Conservation (phyloP, 2,329 filamentous ascomycete species). For the Sclerotinia subarctica region DNA sequence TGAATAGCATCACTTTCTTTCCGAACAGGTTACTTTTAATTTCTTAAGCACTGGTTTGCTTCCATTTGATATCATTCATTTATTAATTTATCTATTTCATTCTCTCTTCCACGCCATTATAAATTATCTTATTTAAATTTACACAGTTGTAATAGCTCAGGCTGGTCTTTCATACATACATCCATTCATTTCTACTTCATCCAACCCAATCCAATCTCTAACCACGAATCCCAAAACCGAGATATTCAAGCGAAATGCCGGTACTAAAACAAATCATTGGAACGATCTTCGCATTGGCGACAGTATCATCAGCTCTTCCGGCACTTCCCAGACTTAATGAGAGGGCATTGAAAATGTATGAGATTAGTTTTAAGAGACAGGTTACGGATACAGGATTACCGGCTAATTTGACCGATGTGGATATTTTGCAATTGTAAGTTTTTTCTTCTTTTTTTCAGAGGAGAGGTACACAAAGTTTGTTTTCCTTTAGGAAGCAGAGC, state of each 20-base stretch:
- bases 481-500: neutral
- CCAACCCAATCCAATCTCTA: neutral
- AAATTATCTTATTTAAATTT: conserved; percentile 11
- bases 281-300: conserved; percentile 32
- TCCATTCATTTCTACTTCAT: neutral
- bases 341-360: conserved; percentile 31
- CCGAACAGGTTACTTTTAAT: conserved; percentile 7
- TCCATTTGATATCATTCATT: conserved; percentile 24
- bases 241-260: conserved; percentile 30
- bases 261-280: conserved; percentile 35
- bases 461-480: neutral
- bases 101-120: conserved; percentile 22
- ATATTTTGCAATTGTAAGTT: conserved; percentile 53
- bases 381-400: conserved; percentile 37
- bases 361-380: conserved; percentile 29
- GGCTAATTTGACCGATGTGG: conserved; percentile 47
- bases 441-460: neutral
- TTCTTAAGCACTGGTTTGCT: conserved; percentile 39
- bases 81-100: conserved; percentile 21
- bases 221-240: neutral
- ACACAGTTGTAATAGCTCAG: conserved; percentile 32
- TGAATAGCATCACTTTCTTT: neutral
- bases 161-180: conserved; percentile 36
- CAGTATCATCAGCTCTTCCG: conserved; percentile 33
- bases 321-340: conserved; percentile 33